These are phyloP conservation scores for Apiotrichum akiyoshidainum DNA, from an alignment of 1,284 basidiomycete genomes.

Conservation along the genomic window DNA sequence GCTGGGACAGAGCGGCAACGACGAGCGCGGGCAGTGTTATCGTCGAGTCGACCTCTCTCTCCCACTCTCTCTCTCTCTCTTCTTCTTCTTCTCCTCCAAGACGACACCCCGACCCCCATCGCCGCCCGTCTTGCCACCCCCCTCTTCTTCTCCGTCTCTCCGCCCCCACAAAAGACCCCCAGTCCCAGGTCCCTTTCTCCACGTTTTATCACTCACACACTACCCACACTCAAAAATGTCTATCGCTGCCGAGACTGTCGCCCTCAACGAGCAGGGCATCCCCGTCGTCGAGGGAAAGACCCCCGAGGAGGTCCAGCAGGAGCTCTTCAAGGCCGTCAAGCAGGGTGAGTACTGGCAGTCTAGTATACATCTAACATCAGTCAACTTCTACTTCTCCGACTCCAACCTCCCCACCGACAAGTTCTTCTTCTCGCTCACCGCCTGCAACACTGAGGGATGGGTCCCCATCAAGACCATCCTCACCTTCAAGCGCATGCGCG, in stretches of 20 bases:
- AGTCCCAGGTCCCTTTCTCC: not conserved
- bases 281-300: constrained; percentile 38
- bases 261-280: constrained; percentile 18
- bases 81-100: not conserved
- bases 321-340: constrained; percentile 35
- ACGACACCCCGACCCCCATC: too few species aligned
- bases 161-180: not conserved
- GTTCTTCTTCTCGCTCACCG: constrained; percentile 92
- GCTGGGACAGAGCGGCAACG: too few species aligned
- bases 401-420: constrained; percentile 95
- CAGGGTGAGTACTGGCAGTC: constrained; percentile 33
- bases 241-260: constrained; percentile 12
- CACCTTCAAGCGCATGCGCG: constrained; percentile 94
- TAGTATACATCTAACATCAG: constrained; percentile 52
- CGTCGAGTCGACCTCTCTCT: not conserved
- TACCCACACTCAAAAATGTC: constrained; percentile 17
- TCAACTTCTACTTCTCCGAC: constrained; percentile 97
- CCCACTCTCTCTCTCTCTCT: not conserved
- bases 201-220: constrained; percentile 54
- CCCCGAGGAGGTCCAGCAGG: constrained; percentile 35
- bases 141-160: not conserved
- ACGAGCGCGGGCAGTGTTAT: too few species aligned
- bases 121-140: not conserved
- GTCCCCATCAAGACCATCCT: constrained; percentile 81
- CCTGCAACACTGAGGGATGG: constrained; percentile 76